phyloP scores from a whole-genome alignment of 2,329 filamentous ascomycete genomes.

The Phaeosphaeriaceae sp. region DNA sequence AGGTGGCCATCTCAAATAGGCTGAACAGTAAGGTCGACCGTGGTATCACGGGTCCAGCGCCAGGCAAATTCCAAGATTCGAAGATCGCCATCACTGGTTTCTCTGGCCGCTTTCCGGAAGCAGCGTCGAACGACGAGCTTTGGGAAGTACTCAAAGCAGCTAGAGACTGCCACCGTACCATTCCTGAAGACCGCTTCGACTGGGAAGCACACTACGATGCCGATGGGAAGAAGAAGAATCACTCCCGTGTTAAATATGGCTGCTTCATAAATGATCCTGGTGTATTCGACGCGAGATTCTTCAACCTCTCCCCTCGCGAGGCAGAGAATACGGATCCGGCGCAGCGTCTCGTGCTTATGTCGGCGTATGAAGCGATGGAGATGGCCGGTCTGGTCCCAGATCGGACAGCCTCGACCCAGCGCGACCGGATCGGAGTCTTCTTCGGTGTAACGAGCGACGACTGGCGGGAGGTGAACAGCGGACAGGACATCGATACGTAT shows the following conservation, averaged over 20 bases:
- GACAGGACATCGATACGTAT: slow-evolving; percentile 56
- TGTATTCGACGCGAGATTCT: slow-evolving; percentile 35
- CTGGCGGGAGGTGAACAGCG: slow-evolving; percentile 23
- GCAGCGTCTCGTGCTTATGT: slow-evolving; percentile 26
- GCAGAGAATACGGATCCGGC: slow-evolving; percentile 31
- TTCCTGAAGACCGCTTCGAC: slow-evolving; percentile 37
- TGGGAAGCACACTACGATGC: slow-evolving; percentile 27
- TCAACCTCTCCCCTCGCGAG: slow-evolving; percentile 39
- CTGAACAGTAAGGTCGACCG: not conserved
- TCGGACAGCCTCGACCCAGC: slow-evolving; percentile 32
- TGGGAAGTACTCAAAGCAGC: slow-evolving; percentile 44
- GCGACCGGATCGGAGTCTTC: slow-evolving; percentile 37
- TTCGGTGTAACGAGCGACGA: slow-evolving; percentile 44
- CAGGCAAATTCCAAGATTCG: not conserved
- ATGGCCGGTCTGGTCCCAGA: slow-evolving; percentile 30
- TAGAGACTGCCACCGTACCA: slow-evolving; percentile 35
- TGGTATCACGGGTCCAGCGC: not conserved
- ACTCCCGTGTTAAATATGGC: slow-evolving; percentile 22
- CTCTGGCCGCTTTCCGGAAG: slow-evolving; percentile 44
- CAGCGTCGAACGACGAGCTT: slow-evolving; percentile 12
- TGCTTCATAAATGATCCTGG: slow-evolving; percentile 36
- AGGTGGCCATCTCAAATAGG: not conserved
- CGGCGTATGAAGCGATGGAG: slow-evolving; percentile 35
- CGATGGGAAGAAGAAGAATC: slow-evolving; percentile 23
- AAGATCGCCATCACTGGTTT: slow-evolving; percentile 46